These are phyloP conservation scores for Pythium periplocum DNA, from an alignment of 352 stramenopile species.

Conservation along the genomic window DNA sequence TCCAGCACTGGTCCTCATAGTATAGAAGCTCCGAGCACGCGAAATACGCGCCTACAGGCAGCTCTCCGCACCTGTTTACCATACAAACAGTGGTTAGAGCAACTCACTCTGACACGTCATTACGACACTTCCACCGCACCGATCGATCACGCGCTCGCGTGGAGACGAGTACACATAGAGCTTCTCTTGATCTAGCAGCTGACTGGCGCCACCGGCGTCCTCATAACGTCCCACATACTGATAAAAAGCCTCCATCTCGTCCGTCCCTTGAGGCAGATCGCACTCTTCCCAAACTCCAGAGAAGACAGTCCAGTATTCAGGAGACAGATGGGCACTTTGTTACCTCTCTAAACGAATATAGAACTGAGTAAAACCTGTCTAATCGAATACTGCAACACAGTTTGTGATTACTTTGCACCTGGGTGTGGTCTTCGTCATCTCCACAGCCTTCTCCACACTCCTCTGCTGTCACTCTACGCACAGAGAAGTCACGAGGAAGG, in stretches of 20 bases:
- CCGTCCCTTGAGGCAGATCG: neutral
- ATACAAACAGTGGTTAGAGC: neutral
- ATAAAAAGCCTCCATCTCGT: slow-evolving; percentile 65
- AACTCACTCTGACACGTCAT: neutral
- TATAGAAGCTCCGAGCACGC: slow-evolving; percentile 46
- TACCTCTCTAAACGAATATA: no score
- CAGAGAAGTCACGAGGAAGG: no score
- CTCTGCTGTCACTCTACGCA: no score
- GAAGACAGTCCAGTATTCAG: no score
- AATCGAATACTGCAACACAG: no score
- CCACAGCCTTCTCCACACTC: no score
- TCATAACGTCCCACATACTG: slow-evolving; percentile 48
- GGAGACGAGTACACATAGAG: slow-evolving; percentile 59
- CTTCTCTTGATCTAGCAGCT: slow-evolving; percentile 36
- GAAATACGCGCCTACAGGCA: slow-evolving; percentile 62
- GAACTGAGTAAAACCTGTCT: no score
- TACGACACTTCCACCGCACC: slow-evolving; percentile 14
- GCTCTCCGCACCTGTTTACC: slow-evolving; percentile 33
- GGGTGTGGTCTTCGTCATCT: no score
- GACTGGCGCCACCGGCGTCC: slow-evolving; percentile 16
- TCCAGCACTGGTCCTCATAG: slow-evolving; percentile 60
- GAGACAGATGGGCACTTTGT: no score
- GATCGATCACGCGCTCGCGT: slow-evolving; percentile 48
- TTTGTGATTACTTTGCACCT: no score
- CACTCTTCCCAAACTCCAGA: no score